Conservation (phyloP, 169 alveolate species). For the Cryptosporidium xiaoi region DNA sequence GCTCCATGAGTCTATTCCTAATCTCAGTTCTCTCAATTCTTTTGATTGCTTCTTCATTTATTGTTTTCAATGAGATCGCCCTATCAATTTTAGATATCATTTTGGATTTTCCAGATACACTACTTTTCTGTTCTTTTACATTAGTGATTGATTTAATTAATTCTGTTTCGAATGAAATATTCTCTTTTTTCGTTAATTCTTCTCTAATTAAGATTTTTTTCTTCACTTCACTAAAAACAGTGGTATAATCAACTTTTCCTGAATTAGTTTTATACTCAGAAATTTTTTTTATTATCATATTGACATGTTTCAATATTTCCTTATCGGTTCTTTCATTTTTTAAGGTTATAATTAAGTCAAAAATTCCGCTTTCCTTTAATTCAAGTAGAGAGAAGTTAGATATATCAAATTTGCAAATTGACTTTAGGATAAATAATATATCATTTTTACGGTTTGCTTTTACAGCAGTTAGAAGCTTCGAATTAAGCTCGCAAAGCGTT, state of each 20-base stretch:
- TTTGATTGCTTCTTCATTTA: conserved; percentile 9
- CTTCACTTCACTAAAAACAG: not conserved
- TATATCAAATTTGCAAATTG: conserved; percentile 4
- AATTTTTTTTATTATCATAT: not conserved
- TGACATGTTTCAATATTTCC: conserved; percentile 25
- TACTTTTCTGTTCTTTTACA: not conserved
- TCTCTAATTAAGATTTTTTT: not conserved
- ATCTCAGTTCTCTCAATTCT: conserved; percentile 1
- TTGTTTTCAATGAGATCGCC: conserved; percentile 23
- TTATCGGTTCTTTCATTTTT: conserved; percentile 9
- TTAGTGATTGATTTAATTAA: not conserved
- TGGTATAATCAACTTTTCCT: not conserved
- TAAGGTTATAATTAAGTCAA: not conserved
- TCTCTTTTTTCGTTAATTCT: not conserved
- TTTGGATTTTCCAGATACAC: not conserved
- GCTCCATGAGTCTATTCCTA: conserved; percentile 6
- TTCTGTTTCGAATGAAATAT: not conserved
- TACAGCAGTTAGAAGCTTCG: conserved; percentile 8
- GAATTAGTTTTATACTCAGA: too few relatives aligned
- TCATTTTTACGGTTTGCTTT: conserved; percentile 31
- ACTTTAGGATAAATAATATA: conserved; percentile 21
- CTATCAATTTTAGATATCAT: conserved; percentile 14
- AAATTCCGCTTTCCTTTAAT: conserved; percentile 21
- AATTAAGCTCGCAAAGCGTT: not conserved
- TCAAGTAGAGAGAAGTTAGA: conserved; percentile 1